phyloP scores from a whole-genome alignment of 345 rosid species.

The Murraya paniculata region DNA sequence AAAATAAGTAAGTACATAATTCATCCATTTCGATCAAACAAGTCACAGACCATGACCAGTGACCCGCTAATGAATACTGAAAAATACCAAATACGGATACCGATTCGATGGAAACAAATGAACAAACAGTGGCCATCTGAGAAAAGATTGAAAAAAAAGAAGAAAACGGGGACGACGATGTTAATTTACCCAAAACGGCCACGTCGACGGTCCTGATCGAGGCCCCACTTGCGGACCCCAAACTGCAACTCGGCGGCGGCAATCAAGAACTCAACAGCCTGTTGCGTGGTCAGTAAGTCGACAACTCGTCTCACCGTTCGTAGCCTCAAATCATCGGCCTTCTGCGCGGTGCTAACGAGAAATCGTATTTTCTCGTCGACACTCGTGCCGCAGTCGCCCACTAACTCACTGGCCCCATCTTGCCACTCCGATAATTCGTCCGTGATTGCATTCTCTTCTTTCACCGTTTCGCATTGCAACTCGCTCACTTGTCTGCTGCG shows the following conservation, averaged over 20 bases:
- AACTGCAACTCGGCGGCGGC: slow-evolving; percentile 73
- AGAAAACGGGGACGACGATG: neutral
- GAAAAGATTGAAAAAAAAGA: neutral
- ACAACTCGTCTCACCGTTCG: slow-evolving; percentile 50
- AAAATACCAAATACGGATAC: neutral
- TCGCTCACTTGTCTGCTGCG: slow-evolving; percentile 68
- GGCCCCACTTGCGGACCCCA: slow-evolving; percentile 68
- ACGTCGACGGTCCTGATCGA: slow-evolving; percentile 38
- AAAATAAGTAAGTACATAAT: too few relatives aligned
- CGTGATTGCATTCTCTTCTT: slow-evolving; percentile 73
- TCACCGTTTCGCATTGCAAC: slow-evolving; percentile 85
- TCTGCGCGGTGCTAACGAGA: slow-evolving; percentile 42
- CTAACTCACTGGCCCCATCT: slow-evolving; percentile 50
- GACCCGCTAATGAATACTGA: too few relatives aligned
- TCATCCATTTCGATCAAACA: neutral
- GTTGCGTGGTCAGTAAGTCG: slow-evolving; percentile 59
- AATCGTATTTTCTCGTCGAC: slow-evolving; percentile 41
- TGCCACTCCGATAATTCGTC: slow-evolving; percentile 82
- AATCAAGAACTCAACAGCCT: slow-evolving; percentile 65
- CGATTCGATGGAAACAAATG: neutral
- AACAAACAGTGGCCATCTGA: neutral
- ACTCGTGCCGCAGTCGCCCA: slow-evolving; percentile 13
- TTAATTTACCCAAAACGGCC: neutral
- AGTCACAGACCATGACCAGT: too few relatives aligned
- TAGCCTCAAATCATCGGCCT: slow-evolving; percentile 71